Evolutionary conservation across 2,329 filamentous ascomycete genomes (phyloP).

Genomic region (Epichloe baconii): DNA sequence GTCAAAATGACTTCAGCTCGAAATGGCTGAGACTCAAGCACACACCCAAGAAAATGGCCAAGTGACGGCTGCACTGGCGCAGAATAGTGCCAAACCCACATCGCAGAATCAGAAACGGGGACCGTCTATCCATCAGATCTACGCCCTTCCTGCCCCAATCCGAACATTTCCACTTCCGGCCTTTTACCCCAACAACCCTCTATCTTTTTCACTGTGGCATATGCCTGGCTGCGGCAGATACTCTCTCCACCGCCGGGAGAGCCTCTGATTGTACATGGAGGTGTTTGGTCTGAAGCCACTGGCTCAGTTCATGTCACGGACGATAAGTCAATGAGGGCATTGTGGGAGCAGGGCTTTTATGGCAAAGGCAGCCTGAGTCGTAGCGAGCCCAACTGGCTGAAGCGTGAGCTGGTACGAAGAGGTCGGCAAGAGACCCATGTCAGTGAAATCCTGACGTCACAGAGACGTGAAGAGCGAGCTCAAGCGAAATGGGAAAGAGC

Average conservation of each 20-base stretch:
- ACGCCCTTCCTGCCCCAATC: slow-evolving; percentile 69
- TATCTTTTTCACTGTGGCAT: slow-evolving; percentile 74
- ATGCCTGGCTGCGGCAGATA: slow-evolving; percentile 63
- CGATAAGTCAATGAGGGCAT: slow-evolving; percentile 55
- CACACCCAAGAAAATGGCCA: slow-evolving; percentile 9
- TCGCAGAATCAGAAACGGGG: slow-evolving; percentile 21
- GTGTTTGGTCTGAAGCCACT: slow-evolving; percentile 69
- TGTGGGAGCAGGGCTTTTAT: slow-evolving; percentile 97
- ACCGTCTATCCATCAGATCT: slow-evolving; percentile 54
- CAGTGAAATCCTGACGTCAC: slow-evolving; percentile 68
- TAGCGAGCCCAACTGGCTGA: slow-evolving; percentile 89
- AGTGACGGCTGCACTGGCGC: slow-evolving; percentile 8
- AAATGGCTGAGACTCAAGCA: slow-evolving; percentile 30
- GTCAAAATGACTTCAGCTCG: slow-evolving; percentile 33
- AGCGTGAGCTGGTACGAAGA: slow-evolving; percentile 61
- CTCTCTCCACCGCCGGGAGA: slow-evolving; percentile 54
- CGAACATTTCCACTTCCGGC: slow-evolving; percentile 71
- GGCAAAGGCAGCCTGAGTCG: slow-evolving; percentile 88
- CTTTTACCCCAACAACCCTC: slow-evolving; percentile 83
- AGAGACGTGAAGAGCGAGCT: slow-evolving; percentile 66
- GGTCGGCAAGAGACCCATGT: slow-evolving; percentile 54
- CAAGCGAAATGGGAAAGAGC: slow-evolving; percentile 85
- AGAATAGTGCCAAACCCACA: slow-evolving; percentile 4
- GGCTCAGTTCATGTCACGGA: slow-evolving; percentile 77
- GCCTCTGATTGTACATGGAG: slow-evolving; percentile 51